Evolutionary conservation across 306 rosid genomes (phyloP).

Genomic region (Prunus davidiana): DNA sequence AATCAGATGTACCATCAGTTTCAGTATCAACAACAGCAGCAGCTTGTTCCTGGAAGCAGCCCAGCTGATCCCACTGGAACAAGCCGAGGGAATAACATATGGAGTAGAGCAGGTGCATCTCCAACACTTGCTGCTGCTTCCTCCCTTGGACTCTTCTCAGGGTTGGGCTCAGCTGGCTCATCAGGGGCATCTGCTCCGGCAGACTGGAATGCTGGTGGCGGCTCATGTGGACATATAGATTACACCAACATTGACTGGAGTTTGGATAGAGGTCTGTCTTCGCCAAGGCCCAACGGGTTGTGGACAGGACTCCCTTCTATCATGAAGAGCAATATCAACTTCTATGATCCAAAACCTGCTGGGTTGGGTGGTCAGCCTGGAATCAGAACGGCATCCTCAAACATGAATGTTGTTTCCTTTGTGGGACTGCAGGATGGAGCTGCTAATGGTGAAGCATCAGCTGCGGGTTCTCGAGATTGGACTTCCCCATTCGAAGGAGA

Average conservation of each 20-base stretch:
- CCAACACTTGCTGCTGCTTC: slow-evolving; percentile 80
- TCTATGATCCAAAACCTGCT: slow-evolving; percentile 59
- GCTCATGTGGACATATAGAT: slow-evolving; percentile 59
- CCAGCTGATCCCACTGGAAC: slow-evolving; percentile 55
- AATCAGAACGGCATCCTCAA: slow-evolving; percentile 53
- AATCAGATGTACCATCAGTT: slow-evolving; percentile 79
- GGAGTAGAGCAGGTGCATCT: slow-evolving; percentile 63
- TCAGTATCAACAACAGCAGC: slow-evolving; percentile 62
- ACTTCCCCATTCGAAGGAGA: slow-evolving; percentile 94
- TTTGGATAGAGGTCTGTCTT: slow-evolving; percentile 57
- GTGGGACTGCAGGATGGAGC: slow-evolving; percentile 70
- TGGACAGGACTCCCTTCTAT: slow-evolving; percentile 68
- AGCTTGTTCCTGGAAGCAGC: slow-evolving; percentile 47
- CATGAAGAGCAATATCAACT: slow-evolving; percentile 42
- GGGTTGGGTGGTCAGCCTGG: slow-evolving; percentile 53
- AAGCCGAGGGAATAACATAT: slow-evolving; percentile 51
- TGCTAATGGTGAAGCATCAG: slow-evolving; percentile 51
- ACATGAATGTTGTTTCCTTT: slow-evolving; percentile 49
- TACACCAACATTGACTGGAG: slow-evolving; percentile 90
- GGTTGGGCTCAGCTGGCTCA: slow-evolving; percentile 64
- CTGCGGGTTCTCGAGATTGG: slow-evolving; percentile 78
- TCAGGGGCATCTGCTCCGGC: slow-evolving; percentile 77
- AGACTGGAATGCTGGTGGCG: slow-evolving; percentile 88
- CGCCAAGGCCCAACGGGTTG: slow-evolving; percentile 57
- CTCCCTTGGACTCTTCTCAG: slow-evolving; percentile 92